Evolutionary conservation across 2,329 filamentous ascomycete genomes (phyloP).

Genomic region (Penicillium sp.): DNA sequence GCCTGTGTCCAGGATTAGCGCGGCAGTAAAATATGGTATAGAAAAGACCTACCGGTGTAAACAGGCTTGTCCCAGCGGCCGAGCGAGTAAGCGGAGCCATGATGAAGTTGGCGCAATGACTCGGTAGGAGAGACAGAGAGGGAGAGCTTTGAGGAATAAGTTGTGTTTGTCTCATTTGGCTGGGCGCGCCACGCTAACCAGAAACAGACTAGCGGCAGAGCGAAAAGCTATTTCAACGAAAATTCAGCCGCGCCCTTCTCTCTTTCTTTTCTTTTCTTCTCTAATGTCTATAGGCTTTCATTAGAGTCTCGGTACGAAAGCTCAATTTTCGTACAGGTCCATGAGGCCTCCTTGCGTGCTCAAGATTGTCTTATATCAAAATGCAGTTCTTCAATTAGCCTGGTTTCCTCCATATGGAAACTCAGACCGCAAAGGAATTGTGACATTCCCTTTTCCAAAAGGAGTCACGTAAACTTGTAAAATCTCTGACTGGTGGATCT

Average conservation of each 20-base stretch:
- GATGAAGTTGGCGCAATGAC: conserved; percentile 9
- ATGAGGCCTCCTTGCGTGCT: conserved; percentile 88
- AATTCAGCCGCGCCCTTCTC: conserved; percentile 40
- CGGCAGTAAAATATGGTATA: conserved; percentile 4
- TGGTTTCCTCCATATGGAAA: conserved; percentile 57
- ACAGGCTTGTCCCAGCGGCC: conserved; percentile 18
- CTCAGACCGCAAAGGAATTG: conserved; percentile 54
- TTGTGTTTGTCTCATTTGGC: conserved; percentile 36
- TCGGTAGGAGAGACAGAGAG: conserved; percentile 24
- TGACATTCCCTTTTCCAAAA: conserved; percentile 37
- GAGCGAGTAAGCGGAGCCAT: conserved; percentile 46
- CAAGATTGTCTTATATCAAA: conserved; percentile 89
- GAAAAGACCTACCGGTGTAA: conserved; percentile 19
- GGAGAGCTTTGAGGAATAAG: conserved; percentile 18
- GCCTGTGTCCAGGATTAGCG: conserved; percentile 19
- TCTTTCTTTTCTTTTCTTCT: conserved; percentile 51
- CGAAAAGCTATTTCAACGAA: conserved; percentile 31
- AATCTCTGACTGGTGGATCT: not conserved
- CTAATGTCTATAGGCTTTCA: conserved; percentile 75
- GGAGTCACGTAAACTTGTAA: conserved; percentile 5
- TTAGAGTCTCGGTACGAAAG: conserved; percentile 99
- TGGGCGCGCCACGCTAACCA: conserved; percentile 36
- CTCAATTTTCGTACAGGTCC: conserved; percentile 93
- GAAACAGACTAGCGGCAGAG: conserved; percentile 33
- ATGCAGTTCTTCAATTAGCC: conserved; percentile 74